Evolutionary conservation across 192 early-diverging fungal species (phyloP).

Genomic region (Cladochytrium replicatum): DNA sequence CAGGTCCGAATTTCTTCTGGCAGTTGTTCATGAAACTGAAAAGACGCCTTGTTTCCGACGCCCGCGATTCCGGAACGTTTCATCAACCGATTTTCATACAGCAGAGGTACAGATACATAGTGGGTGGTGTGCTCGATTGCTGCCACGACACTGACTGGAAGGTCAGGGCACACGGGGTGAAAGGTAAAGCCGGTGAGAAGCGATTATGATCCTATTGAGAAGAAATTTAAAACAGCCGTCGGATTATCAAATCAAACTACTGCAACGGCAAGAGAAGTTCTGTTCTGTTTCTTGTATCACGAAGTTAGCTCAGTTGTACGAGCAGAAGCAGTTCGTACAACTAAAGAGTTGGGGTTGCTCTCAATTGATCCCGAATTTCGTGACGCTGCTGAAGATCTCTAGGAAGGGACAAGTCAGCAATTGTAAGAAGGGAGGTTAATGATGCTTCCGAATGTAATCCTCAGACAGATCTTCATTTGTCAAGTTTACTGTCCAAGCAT

Average conservation of each 20-base stretch:
- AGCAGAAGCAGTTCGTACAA: slow-evolving; percentile 34
- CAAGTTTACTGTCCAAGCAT: not conserved
- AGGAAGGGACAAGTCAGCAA: slow-evolving; percentile 27
- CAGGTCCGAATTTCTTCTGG: too few relatives aligned
- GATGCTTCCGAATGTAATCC: slow-evolving; percentile 17
- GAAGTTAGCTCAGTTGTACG: slow-evolving; percentile 27
- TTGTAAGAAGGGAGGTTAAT: slow-evolving; percentile 34
- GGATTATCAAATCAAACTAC: slow-evolving; percentile 22
- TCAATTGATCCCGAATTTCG: slow-evolving; percentile 15
- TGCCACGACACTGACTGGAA: slow-evolving; percentile 27
- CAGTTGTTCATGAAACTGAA: too few relatives aligned
- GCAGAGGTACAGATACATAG: slow-evolving; percentile 19
- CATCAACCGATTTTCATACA: too few relatives aligned
- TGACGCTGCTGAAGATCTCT: slow-evolving; percentile 23
- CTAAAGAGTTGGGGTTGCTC: slow-evolving; percentile 22
- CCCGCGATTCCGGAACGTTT: too few relatives aligned
- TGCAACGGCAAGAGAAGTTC: slow-evolving; percentile 26
- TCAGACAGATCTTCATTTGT: not conserved
- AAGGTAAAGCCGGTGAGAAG: slow-evolving; percentile 23
- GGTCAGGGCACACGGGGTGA: slow-evolving; percentile 36
- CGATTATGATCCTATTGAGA: not conserved
- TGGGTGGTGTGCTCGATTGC: slow-evolving; percentile 26
- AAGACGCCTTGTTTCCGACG: too few relatives aligned
- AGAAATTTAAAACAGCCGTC: slow-evolving; percentile 16
- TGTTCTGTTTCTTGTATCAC: slow-evolving; percentile 36